These are phyloP conservation scores for Fusarium torreyae DNA, from an alignment of 2,329 filamentous ascomycete genomes.

Conservation along the genomic window DNA sequence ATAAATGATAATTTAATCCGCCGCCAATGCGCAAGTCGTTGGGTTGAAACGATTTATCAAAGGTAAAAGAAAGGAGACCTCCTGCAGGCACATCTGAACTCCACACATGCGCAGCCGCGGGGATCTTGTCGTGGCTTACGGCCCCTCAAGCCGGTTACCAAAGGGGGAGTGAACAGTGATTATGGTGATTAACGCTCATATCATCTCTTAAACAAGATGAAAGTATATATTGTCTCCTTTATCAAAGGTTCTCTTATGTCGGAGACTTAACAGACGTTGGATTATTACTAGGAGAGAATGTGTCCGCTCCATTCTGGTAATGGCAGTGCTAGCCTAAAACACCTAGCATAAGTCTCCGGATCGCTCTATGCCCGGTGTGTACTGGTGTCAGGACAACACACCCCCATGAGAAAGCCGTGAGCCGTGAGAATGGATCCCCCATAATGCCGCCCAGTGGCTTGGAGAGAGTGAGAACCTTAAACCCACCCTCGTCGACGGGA, in stretches of 20 bases:
- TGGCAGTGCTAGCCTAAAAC: constrained; percentile 24
- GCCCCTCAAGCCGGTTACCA: constrained; percentile 6
- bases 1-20: constrained; percentile 3
- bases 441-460: constrained; percentile 45
- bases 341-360: constrained; percentile 27
- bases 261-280: constrained; percentile 11
- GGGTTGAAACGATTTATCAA: too few relatives aligned
- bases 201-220: background rate
- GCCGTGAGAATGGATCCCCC: constrained; percentile 35
- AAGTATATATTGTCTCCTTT: background rate
- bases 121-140: constrained; percentile 26
- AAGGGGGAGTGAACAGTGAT: background rate
- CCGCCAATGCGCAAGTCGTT: constrained; percentile 2
- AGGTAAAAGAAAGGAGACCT: constrained; percentile 23
- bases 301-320: constrained; percentile 36
- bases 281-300: constrained; percentile 6
- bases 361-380: constrained; percentile 12
- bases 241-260: background rate
- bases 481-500: constrained; percentile 44
- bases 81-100: constrained; percentile 19
- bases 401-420: constrained; percentile 22
- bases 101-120: constrained; percentile 26
- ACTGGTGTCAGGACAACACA: constrained; percentile 11
- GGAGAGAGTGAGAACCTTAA: constrained; percentile 52
- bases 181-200: background rate